Conservation (phyloP, 345 rosid species). For the Sonneratia alba region DNA sequence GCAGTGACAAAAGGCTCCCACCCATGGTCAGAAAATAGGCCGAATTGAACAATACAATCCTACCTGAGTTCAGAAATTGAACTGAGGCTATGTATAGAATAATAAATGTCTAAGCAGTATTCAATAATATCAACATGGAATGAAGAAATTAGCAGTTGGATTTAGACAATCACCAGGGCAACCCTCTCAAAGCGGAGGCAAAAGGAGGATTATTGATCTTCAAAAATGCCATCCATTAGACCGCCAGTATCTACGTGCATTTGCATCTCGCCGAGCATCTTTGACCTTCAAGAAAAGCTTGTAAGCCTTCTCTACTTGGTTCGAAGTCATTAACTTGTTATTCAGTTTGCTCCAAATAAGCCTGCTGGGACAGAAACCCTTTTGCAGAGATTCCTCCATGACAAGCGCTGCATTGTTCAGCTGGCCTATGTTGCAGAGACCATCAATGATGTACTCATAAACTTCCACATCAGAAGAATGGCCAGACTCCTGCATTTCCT, state of each 20-base stretch:
- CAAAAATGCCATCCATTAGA: conserved; percentile 91
- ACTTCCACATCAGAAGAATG: conserved; percentile 57
- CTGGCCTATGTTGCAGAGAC: conserved; percentile 85
- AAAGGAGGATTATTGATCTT: conserved; percentile 8
- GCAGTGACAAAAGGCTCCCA: too few relatives aligned
- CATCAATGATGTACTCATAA: conserved; percentile 65
- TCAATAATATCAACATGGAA: background rate
- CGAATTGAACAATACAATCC: too few relatives aligned
- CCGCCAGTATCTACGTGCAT: conserved; percentile 67
- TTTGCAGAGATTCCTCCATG: conserved; percentile 69
- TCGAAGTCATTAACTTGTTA: conserved; percentile 58
- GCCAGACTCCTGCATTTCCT: conserved; percentile 80
- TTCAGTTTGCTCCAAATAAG: conserved; percentile 63
- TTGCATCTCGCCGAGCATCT: conserved; percentile 55
- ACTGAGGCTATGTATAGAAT: background rate
- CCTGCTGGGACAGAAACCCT: conserved; percentile 82
- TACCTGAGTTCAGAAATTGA: too few relatives aligned
- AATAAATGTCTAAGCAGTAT: background rate
- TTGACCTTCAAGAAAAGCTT: conserved; percentile 63
- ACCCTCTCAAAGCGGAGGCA: background rate
- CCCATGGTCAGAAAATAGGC: too few relatives aligned
- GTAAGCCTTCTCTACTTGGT: conserved; percentile 67
- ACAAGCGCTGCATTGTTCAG: conserved; percentile 80
- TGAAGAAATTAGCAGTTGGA: background rate
- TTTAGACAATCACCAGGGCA: background rate